phyloP scores from a whole-genome alignment of 2,329 filamentous ascomycete species.

The Colletotrichum coccodes region DNA sequence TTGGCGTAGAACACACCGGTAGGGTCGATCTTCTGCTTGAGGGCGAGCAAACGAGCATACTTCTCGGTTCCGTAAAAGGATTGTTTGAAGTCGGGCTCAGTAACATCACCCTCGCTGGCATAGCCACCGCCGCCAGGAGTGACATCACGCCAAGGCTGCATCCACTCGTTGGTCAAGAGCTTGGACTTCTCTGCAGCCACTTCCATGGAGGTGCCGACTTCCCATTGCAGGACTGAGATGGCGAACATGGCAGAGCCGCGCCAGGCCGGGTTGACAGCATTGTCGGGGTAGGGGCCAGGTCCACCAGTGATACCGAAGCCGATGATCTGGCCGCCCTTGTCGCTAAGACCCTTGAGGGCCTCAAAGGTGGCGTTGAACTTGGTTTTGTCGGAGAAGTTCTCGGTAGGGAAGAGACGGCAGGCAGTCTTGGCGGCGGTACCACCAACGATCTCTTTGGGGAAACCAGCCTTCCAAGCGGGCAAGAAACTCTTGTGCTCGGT shows the following conservation, averaged over 20 bases:
- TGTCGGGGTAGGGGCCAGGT: slow-evolving; percentile 41
- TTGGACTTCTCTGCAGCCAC: slow-evolving; percentile 37
- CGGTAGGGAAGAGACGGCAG: slow-evolving; percentile 17
- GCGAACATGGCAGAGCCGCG: slow-evolving; percentile 48
- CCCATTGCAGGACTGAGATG: slow-evolving; percentile 38
- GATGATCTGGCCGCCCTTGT: slow-evolving; percentile 52
- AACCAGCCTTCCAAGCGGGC: slow-evolving; percentile 38
- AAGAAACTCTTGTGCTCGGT: slow-evolving; percentile 38
- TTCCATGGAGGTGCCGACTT: slow-evolving; percentile 7
- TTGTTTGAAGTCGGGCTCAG: slow-evolving; percentile 41
- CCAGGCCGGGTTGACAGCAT: slow-evolving; percentile 57
- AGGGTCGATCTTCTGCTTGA: slow-evolving; percentile 45
- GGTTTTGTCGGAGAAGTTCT: slow-evolving; percentile 9
- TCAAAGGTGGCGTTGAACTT: slow-evolving; percentile 46
- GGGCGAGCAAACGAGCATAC: slow-evolving; percentile 39
- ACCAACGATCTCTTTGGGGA: slow-evolving; percentile 35
- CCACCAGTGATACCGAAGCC: slow-evolving; percentile 50
- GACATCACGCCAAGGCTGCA: slow-evolving; percentile 42
- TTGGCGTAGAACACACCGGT: slow-evolving; percentile 40
- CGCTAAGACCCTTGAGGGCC: slow-evolving; percentile 49
- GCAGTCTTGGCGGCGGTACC: slow-evolving; percentile 17
- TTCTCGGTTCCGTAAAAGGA: slow-evolving; percentile 43
- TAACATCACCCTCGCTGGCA: slow-evolving; percentile 44
- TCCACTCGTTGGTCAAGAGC: slow-evolving; percentile 41
- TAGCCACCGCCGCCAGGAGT: slow-evolving; percentile 40